Percentiles rank a stretch among this genome's conserved stretches.
Conservation (phyloP, 2,329 filamentous ascomycete genomes). For the Calonectria crousiana region DNA sequence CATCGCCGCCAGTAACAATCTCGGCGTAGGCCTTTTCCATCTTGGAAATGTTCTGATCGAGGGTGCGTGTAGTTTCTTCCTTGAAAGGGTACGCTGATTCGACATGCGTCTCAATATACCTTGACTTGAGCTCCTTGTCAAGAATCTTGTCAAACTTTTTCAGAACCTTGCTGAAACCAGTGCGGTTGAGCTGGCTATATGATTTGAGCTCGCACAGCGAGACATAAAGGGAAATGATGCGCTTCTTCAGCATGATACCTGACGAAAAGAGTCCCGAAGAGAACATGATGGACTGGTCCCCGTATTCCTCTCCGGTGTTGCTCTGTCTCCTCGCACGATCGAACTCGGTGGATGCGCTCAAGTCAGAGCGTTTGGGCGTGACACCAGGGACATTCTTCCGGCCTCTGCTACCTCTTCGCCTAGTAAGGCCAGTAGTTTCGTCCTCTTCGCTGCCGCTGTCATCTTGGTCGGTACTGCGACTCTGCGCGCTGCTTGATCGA, state of each 20-base stretch:
- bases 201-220: conserved; percentile 95
- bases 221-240: conserved; percentile 88
- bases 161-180: conserved; percentile 93
- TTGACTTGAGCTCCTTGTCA: conserved; percentile 81
- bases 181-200: conserved; percentile 95
- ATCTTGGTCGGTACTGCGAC: conserved; percentile 66
- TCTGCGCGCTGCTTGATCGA: conserved; percentile 53
- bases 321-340: conserved; percentile 71
- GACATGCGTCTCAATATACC: conserved; percentile 81
- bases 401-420: conserved; percentile 55
- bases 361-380: conserved; percentile 59
- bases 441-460: conserved; percentile 75
- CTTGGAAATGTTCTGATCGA: conserved; percentile 78
- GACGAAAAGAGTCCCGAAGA: conserved; percentile 73
- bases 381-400: conserved; percentile 55
- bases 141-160: conserved; percentile 99
- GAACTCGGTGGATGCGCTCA: conserved; percentile 73
- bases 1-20: conserved; percentile 85
- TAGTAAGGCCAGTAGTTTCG: conserved; percentile 68
- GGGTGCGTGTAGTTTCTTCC: conserved; percentile 74
- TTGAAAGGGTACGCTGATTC: conserved; percentile 86
- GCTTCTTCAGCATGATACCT: conserved; percentile 90
- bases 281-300: conserved; percentile 77
- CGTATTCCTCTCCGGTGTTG: conserved; percentile 80
- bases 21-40: conserved; percentile 86